Conservation (phyloP, 2,329 filamentous ascomycete genomes). For the Setomelanomma holmii region DNA sequence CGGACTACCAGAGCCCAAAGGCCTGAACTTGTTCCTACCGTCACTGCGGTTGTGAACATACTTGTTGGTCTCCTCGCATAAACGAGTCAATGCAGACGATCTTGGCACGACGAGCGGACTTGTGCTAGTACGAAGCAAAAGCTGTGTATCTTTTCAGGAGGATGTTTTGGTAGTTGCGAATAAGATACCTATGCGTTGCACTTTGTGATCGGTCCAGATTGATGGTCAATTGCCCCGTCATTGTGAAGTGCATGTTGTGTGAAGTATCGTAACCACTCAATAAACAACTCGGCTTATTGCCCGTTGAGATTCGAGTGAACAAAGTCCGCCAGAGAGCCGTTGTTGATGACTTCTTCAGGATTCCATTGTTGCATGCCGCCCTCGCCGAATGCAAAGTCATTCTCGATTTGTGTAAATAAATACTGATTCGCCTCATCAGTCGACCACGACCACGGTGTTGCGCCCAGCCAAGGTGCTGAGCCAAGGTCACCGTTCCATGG, state of each 20-base stretch:
- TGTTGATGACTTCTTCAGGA: conserved; percentile 22
- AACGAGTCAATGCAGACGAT: not conserved
- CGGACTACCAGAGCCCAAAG: not conserved
- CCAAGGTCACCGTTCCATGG: conserved; percentile 8
- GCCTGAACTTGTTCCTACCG: conserved; percentile 1
- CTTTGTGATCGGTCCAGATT: too few relatives aligned
- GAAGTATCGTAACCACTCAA: too few relatives aligned
- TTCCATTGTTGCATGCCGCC: conserved; percentile 32
- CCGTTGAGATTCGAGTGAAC: conserved; percentile 16
- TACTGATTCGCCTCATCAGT: conserved; percentile 41
- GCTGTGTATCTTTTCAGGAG: not conserved
- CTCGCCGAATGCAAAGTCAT: conserved; percentile 39
- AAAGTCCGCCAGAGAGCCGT: conserved; percentile 17
- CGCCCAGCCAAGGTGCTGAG: conserved; percentile 33
- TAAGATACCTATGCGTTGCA: too few relatives aligned
- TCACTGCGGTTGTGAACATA: conserved; percentile 5
- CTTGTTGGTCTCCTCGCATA: conserved; percentile 1
- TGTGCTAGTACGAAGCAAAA: too few relatives aligned
- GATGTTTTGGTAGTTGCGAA: conserved; percentile 4
- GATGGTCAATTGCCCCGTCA: too few relatives aligned
- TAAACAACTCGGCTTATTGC: not conserved
- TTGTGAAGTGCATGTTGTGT: too few relatives aligned
- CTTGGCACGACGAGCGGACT: not conserved
- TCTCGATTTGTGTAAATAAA: conserved; percentile 41
- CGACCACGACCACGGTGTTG: conserved; percentile 38